Base-by-base conservation (phyloP, 306 rosid genomes). In the Abrus precatorius region DNA sequence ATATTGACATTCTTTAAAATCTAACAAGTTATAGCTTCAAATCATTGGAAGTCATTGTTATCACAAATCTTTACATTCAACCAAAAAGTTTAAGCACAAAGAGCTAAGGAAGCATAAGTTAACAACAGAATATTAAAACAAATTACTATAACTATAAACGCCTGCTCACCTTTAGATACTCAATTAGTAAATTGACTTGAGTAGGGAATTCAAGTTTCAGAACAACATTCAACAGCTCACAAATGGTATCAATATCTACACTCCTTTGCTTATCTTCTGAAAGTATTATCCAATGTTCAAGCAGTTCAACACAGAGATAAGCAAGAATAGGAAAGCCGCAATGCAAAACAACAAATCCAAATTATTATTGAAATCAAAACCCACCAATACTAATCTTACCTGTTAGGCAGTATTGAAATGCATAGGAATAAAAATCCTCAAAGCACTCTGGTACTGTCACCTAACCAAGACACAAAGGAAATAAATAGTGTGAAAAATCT, bases 221-320 rank as follows among this genome's bases (percentile, higher is more conserved):
- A 69, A 90, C 91, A 65, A 90, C 40, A 65, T 72, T 86, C 77
- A 90, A 75, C 74, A 92, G 84, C 83, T 85, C 88, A 60, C 88
- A 90, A 9, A 83, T 54, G 68, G 91, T 88, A 63, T 89, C 97
- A 63, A 88, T 71, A 72, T 91, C 97, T 76, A 91, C 75, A 66
- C 86, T 89, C 86, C 88, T 88, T 82, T 89, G 92, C 85, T 69
- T 86, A 45, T 87, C 93, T 75, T 91, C 97, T 91, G 93, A 63
- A 85, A 75, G 36, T 68, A 71, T 65, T 80, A 79, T 78, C 63
- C 68, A 52, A 68, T 49, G 75, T 72, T 60, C 48, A 44, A 61
- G 49, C 68, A 79, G 32, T 40, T 69, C 49, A 14, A 61, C 65
- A 48, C 72, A 53, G 64, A 72, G 27, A 72, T 27, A 47, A 76